A percentile compares a stretch with the other conserved stretches of the same genome.
Evolutionary conservation across 805 yeast genomes (phyloP).

Genomic region (Metschnikowia chrysomelidarum): DNA sequence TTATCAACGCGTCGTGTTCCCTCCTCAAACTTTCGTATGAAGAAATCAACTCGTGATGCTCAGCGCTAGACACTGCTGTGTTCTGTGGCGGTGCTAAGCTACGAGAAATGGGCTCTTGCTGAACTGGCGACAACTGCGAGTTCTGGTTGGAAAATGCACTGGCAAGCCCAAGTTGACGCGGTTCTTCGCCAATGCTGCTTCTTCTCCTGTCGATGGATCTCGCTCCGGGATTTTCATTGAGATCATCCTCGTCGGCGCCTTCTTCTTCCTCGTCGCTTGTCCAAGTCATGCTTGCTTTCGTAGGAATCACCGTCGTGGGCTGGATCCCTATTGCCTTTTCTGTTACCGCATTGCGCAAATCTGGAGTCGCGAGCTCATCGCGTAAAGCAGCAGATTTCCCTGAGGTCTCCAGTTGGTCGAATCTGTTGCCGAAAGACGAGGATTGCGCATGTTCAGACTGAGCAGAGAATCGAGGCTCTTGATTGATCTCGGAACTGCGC

Average conservation of each 20-base stretch:
- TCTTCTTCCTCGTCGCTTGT: slow-evolving; percentile 79
- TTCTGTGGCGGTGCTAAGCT: not conserved
- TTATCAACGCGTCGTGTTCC: slow-evolving; percentile 9
- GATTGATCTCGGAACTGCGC: slow-evolving; percentile 1
- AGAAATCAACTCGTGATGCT: slow-evolving; percentile 3
- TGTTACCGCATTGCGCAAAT: slow-evolving; percentile 10
- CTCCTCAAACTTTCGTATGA: slow-evolving; percentile 6
- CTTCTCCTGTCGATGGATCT: no score
- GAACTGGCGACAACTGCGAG: not conserved
- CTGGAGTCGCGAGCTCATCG: slow-evolving; percentile 18
- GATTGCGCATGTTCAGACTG: no score
- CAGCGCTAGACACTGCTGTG: not conserved
- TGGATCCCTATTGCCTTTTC: slow-evolving; percentile 46
- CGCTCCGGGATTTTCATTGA: not conserved
- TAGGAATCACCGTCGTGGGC: slow-evolving; percentile 73
- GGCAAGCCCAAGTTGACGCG: slow-evolving; percentile 3
- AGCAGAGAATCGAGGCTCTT: not conserved
- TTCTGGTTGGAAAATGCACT: slow-evolving; percentile 2
- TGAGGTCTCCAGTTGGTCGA: no score
- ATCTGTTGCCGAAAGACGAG: no score
- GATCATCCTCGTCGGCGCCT: slow-evolving; percentile 24
- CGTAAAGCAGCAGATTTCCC: slow-evolving; percentile 8
- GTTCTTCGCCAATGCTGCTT: slow-evolving; percentile 5
- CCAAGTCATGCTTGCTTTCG: slow-evolving; percentile 83
- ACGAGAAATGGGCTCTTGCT: not conserved